Evolutionary conservation across 1,139 yeast species (phyloP).

Genomic region (Nakaseomyces delphensis): DNA sequence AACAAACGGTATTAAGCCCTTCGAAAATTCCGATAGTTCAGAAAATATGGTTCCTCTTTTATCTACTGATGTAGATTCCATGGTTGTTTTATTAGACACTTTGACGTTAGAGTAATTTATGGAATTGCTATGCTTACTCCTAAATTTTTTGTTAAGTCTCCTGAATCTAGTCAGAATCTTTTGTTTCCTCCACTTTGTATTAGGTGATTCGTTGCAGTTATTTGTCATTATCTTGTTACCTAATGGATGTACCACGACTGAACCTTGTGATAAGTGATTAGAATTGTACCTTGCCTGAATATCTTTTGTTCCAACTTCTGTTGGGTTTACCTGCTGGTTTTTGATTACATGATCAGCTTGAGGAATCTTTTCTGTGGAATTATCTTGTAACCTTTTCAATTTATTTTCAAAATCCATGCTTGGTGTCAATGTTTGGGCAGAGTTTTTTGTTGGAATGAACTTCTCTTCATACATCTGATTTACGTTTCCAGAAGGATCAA

Average conservation of each 20-base stretch:
- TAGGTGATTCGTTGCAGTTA: neutral
- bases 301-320: neutral
- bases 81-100: neutral
- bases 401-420: slow-evolving; percentile 17
- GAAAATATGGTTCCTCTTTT: slow-evolving; percentile 3
- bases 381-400: neutral
- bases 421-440: slow-evolving; percentile 31
- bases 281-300: slow-evolving; percentile 1
- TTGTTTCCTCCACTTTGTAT: slow-evolving; percentile 1
- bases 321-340: neutral
- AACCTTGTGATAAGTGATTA: neutral
- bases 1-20: slow-evolving; percentile 1
- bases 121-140: neutral
- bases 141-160: neutral
- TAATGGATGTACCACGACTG: slow-evolving; percentile 2
- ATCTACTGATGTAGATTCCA: neutral
- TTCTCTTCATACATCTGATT: slow-evolving; percentile 6
- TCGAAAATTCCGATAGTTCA: neutral
- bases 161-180: neutral
- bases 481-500: neutral
- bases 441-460: slow-evolving; percentile 25
- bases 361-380: slow-evolving; percentile 4
- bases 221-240: neutral
- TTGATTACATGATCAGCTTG: neutral
- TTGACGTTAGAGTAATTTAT: neutral